Conservation (phyloP, 441 rosid genomes). For the Euphorbia celastroides region DNA sequence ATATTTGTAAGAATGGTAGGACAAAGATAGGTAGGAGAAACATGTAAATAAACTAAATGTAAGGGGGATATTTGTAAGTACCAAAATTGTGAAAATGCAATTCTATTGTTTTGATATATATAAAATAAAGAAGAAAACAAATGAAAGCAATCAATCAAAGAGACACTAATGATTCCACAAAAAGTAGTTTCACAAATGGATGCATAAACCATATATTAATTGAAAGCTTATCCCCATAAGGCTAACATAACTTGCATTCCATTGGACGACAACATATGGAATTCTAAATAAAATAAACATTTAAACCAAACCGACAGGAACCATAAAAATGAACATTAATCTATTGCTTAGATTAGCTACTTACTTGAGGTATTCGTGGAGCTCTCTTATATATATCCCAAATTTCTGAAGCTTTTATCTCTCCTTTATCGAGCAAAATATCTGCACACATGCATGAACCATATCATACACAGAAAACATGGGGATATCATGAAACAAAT, state of each 20-base stretch:
- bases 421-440: slow-evolving; percentile 70
- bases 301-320: not conserved
- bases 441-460: slow-evolving; percentile 41
- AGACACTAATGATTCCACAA: not conserved
- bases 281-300: not conserved
- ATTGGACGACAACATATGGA: too few species aligned
- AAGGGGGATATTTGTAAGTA: not conserved
- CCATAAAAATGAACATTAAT: not conserved
- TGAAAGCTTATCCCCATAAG: not conserved
- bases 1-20: not conserved
- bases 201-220: not conserved
- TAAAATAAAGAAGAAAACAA: not conserved
- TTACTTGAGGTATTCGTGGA: slow-evolving; percentile 77
- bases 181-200: not conserved
- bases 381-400: slow-evolving; percentile 73
- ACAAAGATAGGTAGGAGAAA: not conserved
- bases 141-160: not conserved
- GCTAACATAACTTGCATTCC: not conserved
- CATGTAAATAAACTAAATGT: too few species aligned
- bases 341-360: slow-evolving; percentile 13
- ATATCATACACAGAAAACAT: not conserved
- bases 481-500: not conserved
- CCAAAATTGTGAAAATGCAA: not conserved
- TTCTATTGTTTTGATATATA: not conserved
- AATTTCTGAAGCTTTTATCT: slow-evolving; percentile 74